Conservation (phyloP, 345 rosid species). For the Aquilaria malaccensis region DNA sequence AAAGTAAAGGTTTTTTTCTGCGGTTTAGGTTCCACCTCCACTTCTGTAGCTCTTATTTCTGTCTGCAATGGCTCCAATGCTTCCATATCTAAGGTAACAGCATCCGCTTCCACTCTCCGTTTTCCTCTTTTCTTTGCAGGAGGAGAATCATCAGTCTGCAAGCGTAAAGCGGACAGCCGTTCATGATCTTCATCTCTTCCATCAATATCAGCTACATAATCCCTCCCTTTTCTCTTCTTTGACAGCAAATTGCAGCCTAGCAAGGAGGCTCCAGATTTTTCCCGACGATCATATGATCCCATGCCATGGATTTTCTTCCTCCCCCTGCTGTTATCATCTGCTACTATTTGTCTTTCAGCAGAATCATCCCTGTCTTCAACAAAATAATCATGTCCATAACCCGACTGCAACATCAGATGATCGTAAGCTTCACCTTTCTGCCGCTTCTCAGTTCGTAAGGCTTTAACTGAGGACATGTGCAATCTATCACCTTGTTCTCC, state of each 20-base stretch:
- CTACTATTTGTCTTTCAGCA: conserved; percentile 26
- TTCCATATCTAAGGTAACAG: conserved; percentile 41
- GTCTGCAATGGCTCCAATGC: conserved; percentile 37
- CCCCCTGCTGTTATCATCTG: conserved; percentile 30
- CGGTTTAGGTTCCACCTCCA: conserved; percentile 64
- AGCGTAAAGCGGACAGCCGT: conserved; percentile 22
- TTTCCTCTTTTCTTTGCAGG: conserved; percentile 60
- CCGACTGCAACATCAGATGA: conserved; percentile 1
- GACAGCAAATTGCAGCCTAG: conserved; percentile 43
- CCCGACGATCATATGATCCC: conserved; percentile 41
- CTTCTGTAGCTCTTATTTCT: conserved; percentile 38
- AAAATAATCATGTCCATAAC: conserved; percentile 14
- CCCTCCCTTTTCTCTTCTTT: conserved; percentile 70
- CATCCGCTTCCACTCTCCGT: conserved; percentile 54
- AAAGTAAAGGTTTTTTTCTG: conserved; percentile 78
- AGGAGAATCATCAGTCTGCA: conserved; percentile 38
- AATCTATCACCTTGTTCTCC: conserved; percentile 43
- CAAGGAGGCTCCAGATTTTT: conserved; percentile 43
- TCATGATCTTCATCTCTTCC: conserved; percentile 37
- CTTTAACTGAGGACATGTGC: conserved; percentile 32
- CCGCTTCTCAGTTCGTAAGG: conserved; percentile 43
- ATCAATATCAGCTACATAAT: conserved; percentile 33
- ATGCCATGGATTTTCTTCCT: conserved; percentile 48
- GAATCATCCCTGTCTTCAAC: conserved; percentile 51
- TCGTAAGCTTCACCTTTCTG: conserved; percentile 31